Evolutionary conservation across 176 grass and related monocot species (phyloP), one percentile per base, ranked within the genome.

Genomic region (Oryza coarctata): DNA sequence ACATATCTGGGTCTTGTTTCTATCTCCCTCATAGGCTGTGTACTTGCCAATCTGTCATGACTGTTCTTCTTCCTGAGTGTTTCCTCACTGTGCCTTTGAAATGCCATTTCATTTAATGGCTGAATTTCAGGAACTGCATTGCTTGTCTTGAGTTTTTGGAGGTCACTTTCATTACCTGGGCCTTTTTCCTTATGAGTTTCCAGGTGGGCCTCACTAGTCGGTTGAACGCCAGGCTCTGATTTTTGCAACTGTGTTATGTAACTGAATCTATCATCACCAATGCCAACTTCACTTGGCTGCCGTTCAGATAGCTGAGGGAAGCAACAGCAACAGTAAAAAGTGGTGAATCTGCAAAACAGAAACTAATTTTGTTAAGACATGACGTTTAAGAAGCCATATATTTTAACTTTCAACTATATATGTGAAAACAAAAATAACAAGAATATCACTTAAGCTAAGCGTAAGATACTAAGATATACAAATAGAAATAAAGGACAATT

Each of bases 121-220:
- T 86, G 83, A 78, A 80, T 80, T 74, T 91, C 80, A 78, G 88
- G 38, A 63, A 74, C 41, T 49, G 17, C 58, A 74, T 63, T 83
- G 71, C 62, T 86, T 31, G 57, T 79, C 66, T 88, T 82, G 50
- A 49, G 72, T 29, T 58, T 57, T 36, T n/a, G 68, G 68, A 85
- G 64, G 32, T 86, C 82, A 10, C 75, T 61, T 82, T 85, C 86
- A 50, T 85, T 71, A 29, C 66, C 62, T 31, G 71, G 63, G 73
- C 35, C 29, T 73, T 77, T 78, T 68, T 81, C 58, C 67, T 81
- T 79, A 30, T 36, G 50, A 65, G 70, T 22, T 73, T 61, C 68
- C 40, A 17, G 55, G 20, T 9, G 44, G 20, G 2, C 7, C 15
- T 78, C 70, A 32, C 47, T 58, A 43, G 9, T 13, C 57, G 30